phyloP scores from a whole-genome alignment of 2,329 filamentous ascomycete genomes.

The Cryphonectria parasitica region DNA sequence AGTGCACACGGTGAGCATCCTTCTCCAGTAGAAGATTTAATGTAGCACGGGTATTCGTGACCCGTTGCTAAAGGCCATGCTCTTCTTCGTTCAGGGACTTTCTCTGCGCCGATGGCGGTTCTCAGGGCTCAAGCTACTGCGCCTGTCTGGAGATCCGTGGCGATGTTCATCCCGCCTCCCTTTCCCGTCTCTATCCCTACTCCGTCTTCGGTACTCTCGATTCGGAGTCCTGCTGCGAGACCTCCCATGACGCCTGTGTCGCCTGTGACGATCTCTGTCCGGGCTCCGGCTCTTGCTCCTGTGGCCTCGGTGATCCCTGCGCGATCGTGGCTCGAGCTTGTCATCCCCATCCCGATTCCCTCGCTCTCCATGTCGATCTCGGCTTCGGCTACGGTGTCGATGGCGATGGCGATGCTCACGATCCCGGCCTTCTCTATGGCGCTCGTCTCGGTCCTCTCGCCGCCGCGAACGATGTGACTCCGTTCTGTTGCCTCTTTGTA shows the following conservation, averaged over 20 bases:
- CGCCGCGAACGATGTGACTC: constrained; percentile 28
- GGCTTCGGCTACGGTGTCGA: constrained; percentile 37
- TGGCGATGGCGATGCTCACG: constrained; percentile 9
- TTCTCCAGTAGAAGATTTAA: neutral
- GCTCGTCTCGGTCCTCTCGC: constrained; percentile 38
- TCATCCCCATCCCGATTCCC: constrained; percentile 38
- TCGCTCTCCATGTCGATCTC: constrained; percentile 36
- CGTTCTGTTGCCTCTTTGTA: constrained; percentile 31
- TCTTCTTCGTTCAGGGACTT: neutral
- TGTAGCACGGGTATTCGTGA: neutral
- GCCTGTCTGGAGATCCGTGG: constrained; percentile 33
- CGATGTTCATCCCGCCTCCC: constrained; percentile 40
- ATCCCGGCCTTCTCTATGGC: constrained; percentile 33
- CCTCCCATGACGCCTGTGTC: constrained; percentile 35
- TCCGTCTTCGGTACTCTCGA: constrained; percentile 33
- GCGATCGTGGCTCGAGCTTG: constrained; percentile 34
- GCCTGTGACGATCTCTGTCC: constrained; percentile 35
- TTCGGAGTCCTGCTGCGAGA: constrained; percentile 38
- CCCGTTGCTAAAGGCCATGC: neutral
- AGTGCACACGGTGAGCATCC: neutral
- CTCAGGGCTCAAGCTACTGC: constrained; percentile 32
- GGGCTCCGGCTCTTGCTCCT: constrained; percentile 46
- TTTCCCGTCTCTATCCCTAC: constrained; percentile 31
- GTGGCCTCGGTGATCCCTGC: constrained; percentile 39
- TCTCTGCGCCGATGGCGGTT: constrained; percentile 11